These are phyloP conservation scores for Populus deltoides DNA, from an alignment of 345 rosid genomes.

Conservation along the genomic window DNA sequence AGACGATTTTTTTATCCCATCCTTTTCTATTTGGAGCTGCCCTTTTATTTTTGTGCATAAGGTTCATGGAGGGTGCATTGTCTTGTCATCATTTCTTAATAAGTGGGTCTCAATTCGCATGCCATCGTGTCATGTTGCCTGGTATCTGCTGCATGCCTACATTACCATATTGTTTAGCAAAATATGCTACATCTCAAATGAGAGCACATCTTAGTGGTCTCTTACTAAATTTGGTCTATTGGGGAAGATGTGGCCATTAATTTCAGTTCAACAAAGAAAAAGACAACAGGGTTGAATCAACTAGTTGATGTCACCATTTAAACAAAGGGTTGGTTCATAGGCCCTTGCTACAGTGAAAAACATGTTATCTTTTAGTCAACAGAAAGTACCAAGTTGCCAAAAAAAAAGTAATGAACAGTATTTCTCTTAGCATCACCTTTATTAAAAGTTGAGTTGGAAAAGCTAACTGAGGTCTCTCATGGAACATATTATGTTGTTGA, in stretches of 20 bases:
- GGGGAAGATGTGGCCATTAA: not conserved
- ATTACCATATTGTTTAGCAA: not conserved
- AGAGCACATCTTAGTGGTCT: too few species aligned
- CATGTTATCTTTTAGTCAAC: not conserved
- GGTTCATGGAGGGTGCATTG: not conserved
- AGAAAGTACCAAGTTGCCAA: not conserved
- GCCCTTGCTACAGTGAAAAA: not conserved
- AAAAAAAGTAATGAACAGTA: not conserved
- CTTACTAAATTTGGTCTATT: too few species aligned
- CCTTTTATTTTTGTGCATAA: not conserved
- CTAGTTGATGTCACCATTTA: not conserved
- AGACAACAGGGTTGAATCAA: not conserved
- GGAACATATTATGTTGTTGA: not conserved
- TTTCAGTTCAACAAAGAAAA: not conserved
- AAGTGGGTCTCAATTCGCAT: not conserved
- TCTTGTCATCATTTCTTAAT: not conserved
- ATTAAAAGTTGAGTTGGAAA: not conserved
- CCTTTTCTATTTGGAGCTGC: not conserved
- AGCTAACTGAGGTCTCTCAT: not conserved
- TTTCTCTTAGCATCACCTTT: not conserved
- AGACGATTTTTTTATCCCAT: not conserved
- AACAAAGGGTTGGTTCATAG: not conserved
- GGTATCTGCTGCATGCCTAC: not conserved
- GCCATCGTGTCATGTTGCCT: not conserved
- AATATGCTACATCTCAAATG: not conserved